Evolutionary conservation across 192 early-diverging fungal genomes (phyloP).

Genomic region (Podila clonocystis): DNA sequence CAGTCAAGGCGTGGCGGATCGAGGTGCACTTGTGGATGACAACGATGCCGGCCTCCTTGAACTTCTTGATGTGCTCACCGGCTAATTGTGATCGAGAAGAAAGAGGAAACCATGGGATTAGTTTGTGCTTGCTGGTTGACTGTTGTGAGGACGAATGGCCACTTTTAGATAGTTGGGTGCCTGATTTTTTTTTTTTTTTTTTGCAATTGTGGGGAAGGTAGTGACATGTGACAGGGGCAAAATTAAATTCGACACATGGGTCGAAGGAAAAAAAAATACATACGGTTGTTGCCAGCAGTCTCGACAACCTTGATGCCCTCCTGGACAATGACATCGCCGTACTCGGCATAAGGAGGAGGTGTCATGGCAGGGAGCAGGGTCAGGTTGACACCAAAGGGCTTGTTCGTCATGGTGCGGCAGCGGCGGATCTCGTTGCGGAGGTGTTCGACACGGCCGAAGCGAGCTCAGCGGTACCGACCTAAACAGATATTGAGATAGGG

Average conservation of each 20-base stretch:
- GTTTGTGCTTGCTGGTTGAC: not conserved
- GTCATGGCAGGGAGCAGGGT: conserved; percentile 83
- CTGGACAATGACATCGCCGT: conserved; percentile 77
- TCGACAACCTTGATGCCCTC: conserved; percentile 84
- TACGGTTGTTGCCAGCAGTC: conserved; percentile 87
- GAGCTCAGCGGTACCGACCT: conserved; percentile 61
- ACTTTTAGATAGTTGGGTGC: too few relatives aligned
- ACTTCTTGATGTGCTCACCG: conserved; percentile 73
- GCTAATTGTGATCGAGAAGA: conserved; percentile 36
- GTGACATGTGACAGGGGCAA: conserved; percentile 20
- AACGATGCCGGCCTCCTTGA: conserved; percentile 76
- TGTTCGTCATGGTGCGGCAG: conserved; percentile 77
- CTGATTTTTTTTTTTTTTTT: not conserved
- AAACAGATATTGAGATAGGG: not conserved
- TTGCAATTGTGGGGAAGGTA: too few relatives aligned
- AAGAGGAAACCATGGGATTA: not conserved
- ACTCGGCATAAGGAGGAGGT: conserved; percentile 83
- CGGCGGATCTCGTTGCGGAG: conserved; percentile 77
- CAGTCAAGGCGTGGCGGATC: conserved; percentile 76
- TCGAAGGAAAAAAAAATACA: conserved; percentile 10
- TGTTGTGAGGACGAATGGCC: too few relatives aligned
- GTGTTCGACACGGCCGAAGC: conserved; percentile 79
- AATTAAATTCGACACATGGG: conserved; percentile 1
- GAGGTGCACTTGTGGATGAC: conserved; percentile 87
- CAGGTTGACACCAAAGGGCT: conserved; percentile 86